Evolutionary conservation across 495 filamentous ascomycete species (phyloP), one percentile per base, ranked within the genome.

Genomic region (Opeltia flavorubescens): DNA sequence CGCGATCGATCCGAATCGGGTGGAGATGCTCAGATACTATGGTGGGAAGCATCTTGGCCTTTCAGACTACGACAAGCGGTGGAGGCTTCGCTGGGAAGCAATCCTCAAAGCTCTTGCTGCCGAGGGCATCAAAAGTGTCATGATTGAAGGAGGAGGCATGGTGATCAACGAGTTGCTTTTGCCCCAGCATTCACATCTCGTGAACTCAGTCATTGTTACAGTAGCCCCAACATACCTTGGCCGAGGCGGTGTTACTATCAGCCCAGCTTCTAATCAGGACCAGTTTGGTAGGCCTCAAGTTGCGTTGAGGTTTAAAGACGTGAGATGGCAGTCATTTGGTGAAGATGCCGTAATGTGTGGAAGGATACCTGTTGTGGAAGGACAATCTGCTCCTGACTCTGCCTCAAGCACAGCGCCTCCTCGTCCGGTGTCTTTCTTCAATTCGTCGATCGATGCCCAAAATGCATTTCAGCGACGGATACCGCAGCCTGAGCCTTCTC

Each of bases 161-260:
- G 75, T 94, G 40, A 80, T 94, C 53, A 84, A 84, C 55, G 75
- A 81, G 43, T 66, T 95, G 12, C 65, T 95, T 15, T 65, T 68
- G 29, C 62, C 67, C 13, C 69, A 74, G 44, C 77, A 83, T 49
- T 63, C 72, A n/a, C 57, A 61, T 36, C 66, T 88, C 20, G 71
- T 95, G 40, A 70, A 78, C 53, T 77, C 77, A 9, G 78, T 94
- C 20, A 76, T 95, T 51, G 70, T 93, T 47, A 94, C 88, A 0
- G 73, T 94, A 51, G 86, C 88, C 2, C 88, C 88, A 2, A 83
- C 76, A 2, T 94, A 84, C 69, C 67, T 95, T 5, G 88, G 88
- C 13, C 65, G 72, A 48, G 84, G 84, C 1, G 85, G 87, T 4
- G 84, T 93, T 18, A 67, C 71, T 5, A 81, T 93, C 23, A 74